Evolutionary conservation across 257 asterid species (phyloP).

Genomic region (Coffea canephora): DNA sequence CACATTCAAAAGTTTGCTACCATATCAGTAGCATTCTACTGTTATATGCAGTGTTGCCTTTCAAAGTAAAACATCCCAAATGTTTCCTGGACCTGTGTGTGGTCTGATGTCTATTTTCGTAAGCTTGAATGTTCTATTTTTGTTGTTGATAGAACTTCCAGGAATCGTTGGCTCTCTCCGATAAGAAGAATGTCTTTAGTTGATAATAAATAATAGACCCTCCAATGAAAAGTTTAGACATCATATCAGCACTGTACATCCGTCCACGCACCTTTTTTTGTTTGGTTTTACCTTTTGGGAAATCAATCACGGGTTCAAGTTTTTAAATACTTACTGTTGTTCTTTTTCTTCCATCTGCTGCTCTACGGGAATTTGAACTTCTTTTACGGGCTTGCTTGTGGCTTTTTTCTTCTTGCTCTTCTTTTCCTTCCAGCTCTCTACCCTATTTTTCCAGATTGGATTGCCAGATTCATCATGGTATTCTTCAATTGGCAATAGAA

Average conservation of each 20-base stretch:
- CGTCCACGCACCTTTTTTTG: not conserved
- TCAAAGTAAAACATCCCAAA: not conserved
- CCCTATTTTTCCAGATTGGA: slow-evolving; percentile 98
- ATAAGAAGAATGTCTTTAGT: not conserved
- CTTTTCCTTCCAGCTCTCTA: slow-evolving; percentile 97
- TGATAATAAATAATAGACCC: not conserved
- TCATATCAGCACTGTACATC: not conserved
- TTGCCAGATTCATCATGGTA: slow-evolving; percentile 75
- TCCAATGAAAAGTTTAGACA: not conserved
- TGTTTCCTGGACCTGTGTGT: not conserved
- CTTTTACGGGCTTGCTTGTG: slow-evolving; percentile 44
- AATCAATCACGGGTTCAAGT: not conserved
- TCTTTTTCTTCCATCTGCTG: slow-evolving; percentile 79
- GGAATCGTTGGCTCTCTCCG: not conserved
- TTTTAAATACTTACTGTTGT: slow-evolving; percentile 49
- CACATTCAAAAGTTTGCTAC: not conserved
- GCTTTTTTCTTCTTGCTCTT: slow-evolving; percentile 70
- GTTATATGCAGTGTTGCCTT: not conserved
- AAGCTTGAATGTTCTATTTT: not conserved
- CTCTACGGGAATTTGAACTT: slow-evolving; percentile 53
- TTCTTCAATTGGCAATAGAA: slow-evolving; percentile 36
- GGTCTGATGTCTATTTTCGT: not conserved
- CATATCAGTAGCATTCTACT: not conserved
- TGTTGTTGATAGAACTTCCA: not conserved
- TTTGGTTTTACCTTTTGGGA: not conserved